Evolutionary conservation across 208 protist genomes (phyloP).

Genomic region (Willaertia magna): DNA sequence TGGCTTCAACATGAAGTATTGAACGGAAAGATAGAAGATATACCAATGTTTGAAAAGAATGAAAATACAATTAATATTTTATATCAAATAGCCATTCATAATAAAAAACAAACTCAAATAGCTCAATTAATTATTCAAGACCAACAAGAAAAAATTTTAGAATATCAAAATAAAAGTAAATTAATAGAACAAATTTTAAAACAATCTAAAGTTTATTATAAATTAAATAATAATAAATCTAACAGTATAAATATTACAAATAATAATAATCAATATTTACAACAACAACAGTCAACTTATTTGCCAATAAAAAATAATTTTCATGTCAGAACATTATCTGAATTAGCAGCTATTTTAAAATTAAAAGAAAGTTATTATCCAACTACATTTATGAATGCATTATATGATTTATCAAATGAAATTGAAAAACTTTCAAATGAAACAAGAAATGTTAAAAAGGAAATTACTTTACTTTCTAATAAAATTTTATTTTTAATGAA

Average conservation of each 20-base stretch:
- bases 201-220: neutral
- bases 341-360: neutral
- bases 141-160: neutral
- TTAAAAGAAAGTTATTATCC: too few species aligned
- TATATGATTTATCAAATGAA: neutral
- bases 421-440: neutral
- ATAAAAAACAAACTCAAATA: neutral
- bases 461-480: neutral
- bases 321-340: neutral
- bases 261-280: too few species aligned
- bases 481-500: neutral
- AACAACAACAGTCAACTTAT: neutral
- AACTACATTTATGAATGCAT: neutral
- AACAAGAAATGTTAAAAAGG: neutral
- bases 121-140: neutral
- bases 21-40: neutral
- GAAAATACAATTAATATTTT: neutral
- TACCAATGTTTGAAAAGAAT: neutral
- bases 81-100: neutral
- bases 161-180: neutral
- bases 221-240: too few species aligned
- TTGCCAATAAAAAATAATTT: neutral
- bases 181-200: neutral
- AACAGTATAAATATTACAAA: too few species aligned
- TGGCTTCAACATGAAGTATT: neutral